phyloP scores from a whole-genome alignment of 108 stramenopile species.

The Skeletonema menzelii region DNA sequence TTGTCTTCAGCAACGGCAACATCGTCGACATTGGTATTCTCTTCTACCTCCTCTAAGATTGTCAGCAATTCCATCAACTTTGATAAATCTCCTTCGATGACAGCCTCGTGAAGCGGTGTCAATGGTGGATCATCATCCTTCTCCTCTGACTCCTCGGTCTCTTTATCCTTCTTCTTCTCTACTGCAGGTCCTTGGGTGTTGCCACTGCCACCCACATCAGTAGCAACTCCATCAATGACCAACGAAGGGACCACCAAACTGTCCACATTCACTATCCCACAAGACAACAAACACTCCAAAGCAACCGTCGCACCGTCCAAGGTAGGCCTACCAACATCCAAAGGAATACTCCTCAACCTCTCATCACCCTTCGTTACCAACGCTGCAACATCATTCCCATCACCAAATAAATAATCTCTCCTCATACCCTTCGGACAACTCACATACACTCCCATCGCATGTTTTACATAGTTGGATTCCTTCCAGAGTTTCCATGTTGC shows the following conservation, averaged over 20 bases:
- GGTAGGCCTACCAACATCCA: conserved; percentile 78
- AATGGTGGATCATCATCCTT: conserved; percentile 38
- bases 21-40: conserved; percentile 16
- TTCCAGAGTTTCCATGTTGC: conserved; percentile 61
- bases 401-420: conserved; percentile 41
- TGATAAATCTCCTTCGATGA: conserved; percentile 58
- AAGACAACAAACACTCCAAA: conserved; percentile 37
- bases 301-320: conserved; percentile 49
- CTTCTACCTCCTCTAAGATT: conserved; percentile 21
- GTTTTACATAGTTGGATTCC: conserved; percentile 47
- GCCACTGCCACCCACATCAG: background rate
- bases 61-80: conserved; percentile 46
- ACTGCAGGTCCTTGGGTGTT: background rate
- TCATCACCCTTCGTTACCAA: conserved; percentile 43
- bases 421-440: conserved; percentile 51
- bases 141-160: background rate
- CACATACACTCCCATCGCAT: conserved; percentile 35
- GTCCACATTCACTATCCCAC: conserved; percentile 22
- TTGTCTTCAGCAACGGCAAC: conserved; percentile 18
- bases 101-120: conserved; percentile 65
- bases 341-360: conserved; percentile 70
- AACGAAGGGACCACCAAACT: background rate
- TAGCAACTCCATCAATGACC: background rate
- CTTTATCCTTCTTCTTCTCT: background rate
- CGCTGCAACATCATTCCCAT: conserved; percentile 4